These are phyloP conservation scores for Quillaja saponaria DNA, from an alignment of 306 rosid species.

Conservation along the genomic window DNA sequence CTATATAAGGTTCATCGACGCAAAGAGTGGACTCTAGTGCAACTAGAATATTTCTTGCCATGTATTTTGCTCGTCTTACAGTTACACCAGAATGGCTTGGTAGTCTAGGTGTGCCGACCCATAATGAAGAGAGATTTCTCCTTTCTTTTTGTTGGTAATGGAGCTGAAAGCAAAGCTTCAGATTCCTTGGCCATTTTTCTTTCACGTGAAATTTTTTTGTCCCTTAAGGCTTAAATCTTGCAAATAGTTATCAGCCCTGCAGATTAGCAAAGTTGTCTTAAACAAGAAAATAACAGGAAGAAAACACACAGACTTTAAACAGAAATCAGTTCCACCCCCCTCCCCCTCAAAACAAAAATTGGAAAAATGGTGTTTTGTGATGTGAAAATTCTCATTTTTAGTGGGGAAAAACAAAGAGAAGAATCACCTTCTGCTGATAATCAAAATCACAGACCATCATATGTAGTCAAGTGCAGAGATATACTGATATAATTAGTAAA, in stretches of 20 bases:
- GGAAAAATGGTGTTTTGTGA: background rate
- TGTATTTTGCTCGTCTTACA: slow-evolving; percentile 37
- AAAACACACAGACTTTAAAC: too few species aligned
- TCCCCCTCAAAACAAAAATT: background rate
- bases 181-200: slow-evolving; percentile 1
- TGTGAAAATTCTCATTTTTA: background rate
- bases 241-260: slow-evolving; percentile 48
- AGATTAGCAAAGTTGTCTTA: slow-evolving; percentile 10
- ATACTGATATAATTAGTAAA: too few species aligned
- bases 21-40: slow-evolving; percentile 24
- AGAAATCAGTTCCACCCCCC: background rate
- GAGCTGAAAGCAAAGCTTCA: slow-evolving; percentile 20
- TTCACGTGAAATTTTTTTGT: slow-evolving; percentile 34
- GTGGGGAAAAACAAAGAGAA: too few species aligned
- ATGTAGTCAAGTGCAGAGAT: too few species aligned
- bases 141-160: slow-evolving; percentile 28
- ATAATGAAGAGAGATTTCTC: slow-evolving; percentile 35
- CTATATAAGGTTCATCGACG: slow-evolving; percentile 25
- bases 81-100: slow-evolving; percentile 15
- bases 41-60: slow-evolving; percentile 32
- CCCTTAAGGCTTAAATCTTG: slow-evolving; percentile 45
- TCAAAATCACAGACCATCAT: too few species aligned
- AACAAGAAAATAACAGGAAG: slow-evolving; percentile 7
- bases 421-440: too few species aligned
- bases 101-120: background rate